These are phyloP conservation scores for Cercophora samala DNA, from an alignment of 495 filamentous ascomycete genomes.

Conservation along the genomic window DNA sequence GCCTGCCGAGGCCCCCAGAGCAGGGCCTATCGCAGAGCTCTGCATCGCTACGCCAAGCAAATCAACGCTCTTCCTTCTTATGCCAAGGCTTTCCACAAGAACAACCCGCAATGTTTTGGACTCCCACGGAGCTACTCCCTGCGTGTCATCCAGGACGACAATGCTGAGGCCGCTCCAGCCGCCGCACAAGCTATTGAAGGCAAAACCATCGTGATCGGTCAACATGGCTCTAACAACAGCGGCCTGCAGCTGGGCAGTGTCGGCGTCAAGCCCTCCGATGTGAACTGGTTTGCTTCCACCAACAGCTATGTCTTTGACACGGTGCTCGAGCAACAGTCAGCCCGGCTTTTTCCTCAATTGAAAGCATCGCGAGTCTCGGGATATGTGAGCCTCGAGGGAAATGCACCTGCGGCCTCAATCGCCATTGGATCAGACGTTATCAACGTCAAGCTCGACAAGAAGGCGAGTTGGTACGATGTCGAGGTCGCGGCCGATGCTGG, in stretches of 20 bases:
- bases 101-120: neutral
- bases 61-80: neutral
- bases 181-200: neutral
- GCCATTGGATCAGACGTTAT: neutral
- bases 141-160: neutral
- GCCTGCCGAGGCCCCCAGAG: no score
- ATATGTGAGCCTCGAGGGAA: neutral
- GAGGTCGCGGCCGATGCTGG: neutral
- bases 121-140: neutral
- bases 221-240: neutral
- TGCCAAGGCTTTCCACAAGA: neutral
- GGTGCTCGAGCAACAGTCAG: neutral
- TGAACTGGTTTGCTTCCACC: neutral
- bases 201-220: neutral
- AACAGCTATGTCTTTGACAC: neutral
- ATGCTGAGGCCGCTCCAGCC: neutral
- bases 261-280: neutral
- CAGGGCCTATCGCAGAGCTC: neutral
- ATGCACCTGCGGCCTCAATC: neutral
- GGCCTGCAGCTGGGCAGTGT: neutral
- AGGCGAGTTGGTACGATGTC: conserved; percentile 1
- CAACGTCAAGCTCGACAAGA: neutral
- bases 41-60: neutral
- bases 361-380: neutral
- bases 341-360: neutral